phyloP scores from a whole-genome alignment of 2,329 filamentous ascomycete species.

The Cercospora sesami region DNA sequence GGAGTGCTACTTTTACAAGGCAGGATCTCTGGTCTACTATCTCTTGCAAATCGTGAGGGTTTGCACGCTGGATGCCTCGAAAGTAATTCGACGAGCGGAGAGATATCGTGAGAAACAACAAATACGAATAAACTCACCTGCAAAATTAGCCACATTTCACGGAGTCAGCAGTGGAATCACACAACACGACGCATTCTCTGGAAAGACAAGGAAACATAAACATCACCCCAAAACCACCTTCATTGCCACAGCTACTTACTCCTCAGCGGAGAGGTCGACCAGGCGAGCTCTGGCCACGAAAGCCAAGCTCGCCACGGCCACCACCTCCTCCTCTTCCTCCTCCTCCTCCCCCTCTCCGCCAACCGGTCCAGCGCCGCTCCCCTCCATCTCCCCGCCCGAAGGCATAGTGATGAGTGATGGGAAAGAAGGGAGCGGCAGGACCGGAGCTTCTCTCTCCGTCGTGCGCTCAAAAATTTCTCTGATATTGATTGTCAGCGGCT shows the following conservation, averaged over 20 bases:
- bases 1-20: neutral
- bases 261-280: neutral
- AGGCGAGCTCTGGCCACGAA: neutral
- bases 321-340: neutral
- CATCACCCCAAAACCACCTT: neutral
- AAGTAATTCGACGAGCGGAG: neutral
- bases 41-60: neutral
- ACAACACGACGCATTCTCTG: neutral
- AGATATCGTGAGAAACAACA: neutral
- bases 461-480: neutral
- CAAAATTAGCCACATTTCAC: neutral
- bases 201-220: neutral
- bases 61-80: neutral
- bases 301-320: neutral
- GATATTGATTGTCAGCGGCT: neutral
- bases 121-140: neutral
- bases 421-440: slow-evolving; percentile 5
- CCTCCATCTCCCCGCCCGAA: neutral
- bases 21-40: neutral
- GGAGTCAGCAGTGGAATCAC: neutral
- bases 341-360: neutral
- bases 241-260: neutral
- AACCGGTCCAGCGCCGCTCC: neutral
- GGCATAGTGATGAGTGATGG: slow-evolving; percentile 5
- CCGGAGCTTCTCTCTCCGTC: neutral